phyloP scores from a whole-genome alignment of 163 green algal species.

The Coccomyxa subellipsoidea region DNA sequence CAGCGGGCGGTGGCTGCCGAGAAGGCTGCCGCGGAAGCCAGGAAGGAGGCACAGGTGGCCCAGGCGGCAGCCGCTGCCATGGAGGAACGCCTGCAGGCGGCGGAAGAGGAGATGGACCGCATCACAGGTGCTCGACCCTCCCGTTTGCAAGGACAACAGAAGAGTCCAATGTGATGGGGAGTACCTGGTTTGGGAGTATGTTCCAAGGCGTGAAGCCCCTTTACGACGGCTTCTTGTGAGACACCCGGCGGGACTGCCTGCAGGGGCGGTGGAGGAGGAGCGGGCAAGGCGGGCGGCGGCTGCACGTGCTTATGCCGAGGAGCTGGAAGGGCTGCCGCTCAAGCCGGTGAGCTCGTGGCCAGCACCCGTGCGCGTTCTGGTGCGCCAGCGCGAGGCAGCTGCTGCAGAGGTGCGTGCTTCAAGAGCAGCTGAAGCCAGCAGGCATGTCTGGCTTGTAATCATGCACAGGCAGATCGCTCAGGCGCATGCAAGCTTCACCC shows the following conservation, averaged over 20 bases:
- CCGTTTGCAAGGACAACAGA: background rate
- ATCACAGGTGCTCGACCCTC: background rate
- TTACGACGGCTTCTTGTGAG: too few relatives aligned
- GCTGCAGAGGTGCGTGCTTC: background rate
- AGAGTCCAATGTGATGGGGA: too few relatives aligned
- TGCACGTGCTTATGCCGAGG: background rate
- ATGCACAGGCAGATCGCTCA: background rate
- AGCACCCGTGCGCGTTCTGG: background rate
- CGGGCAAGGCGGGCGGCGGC: background rate
- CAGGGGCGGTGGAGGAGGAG: conserved; percentile 17
- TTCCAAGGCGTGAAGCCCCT: too few relatives aligned
- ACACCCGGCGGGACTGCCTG: too few relatives aligned
- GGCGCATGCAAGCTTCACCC: background rate
- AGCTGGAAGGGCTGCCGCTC: background rate
- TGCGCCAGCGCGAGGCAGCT: conserved; percentile 4
- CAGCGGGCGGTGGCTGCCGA: background rate
- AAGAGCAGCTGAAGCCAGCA: background rate
- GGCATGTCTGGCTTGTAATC: background rate
- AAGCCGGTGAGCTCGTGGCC: background rate
- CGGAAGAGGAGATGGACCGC: background rate
- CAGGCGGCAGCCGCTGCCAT: background rate
- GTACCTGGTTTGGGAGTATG: too few relatives aligned
- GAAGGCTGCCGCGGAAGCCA: conserved; percentile 1
- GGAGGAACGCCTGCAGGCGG: conserved; percentile 8
- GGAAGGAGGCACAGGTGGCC: background rate